These are phyloP conservation scores for Hypholoma sublateritium DNA, from an alignment of 768 basidiomycete genomes.

Conservation along the genomic window DNA sequence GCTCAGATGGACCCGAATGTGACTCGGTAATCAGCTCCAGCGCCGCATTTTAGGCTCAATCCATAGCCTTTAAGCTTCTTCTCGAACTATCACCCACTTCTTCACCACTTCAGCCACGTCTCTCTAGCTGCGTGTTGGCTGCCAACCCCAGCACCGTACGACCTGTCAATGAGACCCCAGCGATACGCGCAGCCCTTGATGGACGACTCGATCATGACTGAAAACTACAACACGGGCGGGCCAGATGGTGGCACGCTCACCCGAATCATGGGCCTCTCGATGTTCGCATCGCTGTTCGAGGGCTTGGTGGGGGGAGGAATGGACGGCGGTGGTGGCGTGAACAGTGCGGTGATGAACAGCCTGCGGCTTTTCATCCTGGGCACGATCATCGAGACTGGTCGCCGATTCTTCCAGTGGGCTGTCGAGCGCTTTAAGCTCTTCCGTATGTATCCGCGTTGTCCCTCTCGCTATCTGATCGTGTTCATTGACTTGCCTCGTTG, in stretches of 20 bases:
- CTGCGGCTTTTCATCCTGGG: constrained; percentile 33
- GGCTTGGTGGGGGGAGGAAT: constrained; percentile 4
- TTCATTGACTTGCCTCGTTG: background rate
- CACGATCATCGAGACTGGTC: constrained; percentile 36
- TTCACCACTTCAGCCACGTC: too few relatives aligned
- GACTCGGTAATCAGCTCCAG: too few relatives aligned
- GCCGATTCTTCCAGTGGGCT: constrained; percentile 39
- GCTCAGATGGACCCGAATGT: too few relatives aligned
- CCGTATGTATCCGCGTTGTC: constrained; percentile 18
- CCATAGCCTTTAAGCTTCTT: too few relatives aligned
- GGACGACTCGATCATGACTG: background rate
- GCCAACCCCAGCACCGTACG: too few relatives aligned
- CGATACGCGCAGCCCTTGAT: background rate
- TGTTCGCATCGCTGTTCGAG: constrained; percentile 31
- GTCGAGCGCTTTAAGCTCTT: constrained; percentile 27
- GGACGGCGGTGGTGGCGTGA: background rate
- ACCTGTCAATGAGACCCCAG: background rate
- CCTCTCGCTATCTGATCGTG: background rate
- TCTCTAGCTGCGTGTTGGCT: too few relatives aligned
- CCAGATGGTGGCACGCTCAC: constrained; percentile 1
- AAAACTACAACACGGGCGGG: background rate
- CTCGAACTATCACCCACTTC: too few relatives aligned
- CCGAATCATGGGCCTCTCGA: constrained; percentile 34
- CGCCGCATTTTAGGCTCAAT: too few relatives aligned
- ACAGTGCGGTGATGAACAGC: constrained; percentile 24